phyloP scores from a whole-genome alignment of 2,329 filamentous ascomycete species.

The Colletotrichum tanaceti region DNA sequence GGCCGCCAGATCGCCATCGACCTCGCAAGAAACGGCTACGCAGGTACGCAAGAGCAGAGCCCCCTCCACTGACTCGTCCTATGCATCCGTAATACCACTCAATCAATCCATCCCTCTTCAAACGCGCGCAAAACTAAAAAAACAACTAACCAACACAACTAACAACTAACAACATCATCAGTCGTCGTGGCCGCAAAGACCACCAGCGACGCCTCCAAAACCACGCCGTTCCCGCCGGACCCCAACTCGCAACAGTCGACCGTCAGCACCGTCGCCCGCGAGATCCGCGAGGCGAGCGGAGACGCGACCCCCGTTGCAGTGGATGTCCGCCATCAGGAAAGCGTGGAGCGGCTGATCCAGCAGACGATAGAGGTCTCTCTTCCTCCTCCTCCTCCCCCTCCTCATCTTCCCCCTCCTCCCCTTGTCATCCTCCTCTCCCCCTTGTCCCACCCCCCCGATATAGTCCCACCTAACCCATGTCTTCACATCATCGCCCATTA shows the following conservation, averaged over 20 bases:
- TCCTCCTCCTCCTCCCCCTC: too few species aligned
- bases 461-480: conserved; percentile 1
- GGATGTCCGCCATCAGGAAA: conserved; percentile 74
- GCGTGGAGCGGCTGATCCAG: conserved; percentile 69
- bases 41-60: conserved; percentile 66
- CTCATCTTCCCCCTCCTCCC: too few species aligned
- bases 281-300: conserved; percentile 75
- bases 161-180: conserved; percentile 50
- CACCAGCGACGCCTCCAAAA: conserved; percentile 69
- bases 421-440: too few species aligned
- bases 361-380: conserved; percentile 62
- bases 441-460: too few species aligned
- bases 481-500: neutral
- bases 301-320: conserved; percentile 74
- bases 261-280: conserved; percentile 81
- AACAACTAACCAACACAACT: too few species aligned
- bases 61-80: conserved; percentile 8
- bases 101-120: neutral
- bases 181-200: conserved; percentile 84
- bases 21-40: conserved; percentile 76
- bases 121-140: too few species aligned
- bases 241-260: conserved; percentile 81
- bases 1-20: conserved; percentile 84
- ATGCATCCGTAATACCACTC: too few species aligned
- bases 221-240: conserved; percentile 75